Conservation (phyloP, 2,329 filamentous ascomycete species). For the Xylaria sp. region DNA sequence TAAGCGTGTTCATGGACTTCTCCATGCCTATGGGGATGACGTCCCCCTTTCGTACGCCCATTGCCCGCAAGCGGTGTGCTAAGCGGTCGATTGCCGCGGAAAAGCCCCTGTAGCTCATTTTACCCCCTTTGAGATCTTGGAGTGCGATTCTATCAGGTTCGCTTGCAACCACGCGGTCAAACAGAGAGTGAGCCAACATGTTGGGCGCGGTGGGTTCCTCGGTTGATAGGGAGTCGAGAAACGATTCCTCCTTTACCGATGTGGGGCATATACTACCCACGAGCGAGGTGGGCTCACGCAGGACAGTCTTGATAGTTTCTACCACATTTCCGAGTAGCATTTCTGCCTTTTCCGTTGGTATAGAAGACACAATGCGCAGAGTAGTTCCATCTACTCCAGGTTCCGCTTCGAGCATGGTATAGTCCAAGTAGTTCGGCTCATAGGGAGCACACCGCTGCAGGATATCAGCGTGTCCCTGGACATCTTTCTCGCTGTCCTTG, state of each 20-base stretch:
- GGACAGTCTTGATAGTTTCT: slow-evolving; percentile 6
- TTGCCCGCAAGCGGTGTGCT: neutral
- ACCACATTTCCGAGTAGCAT: slow-evolving; percentile 7
- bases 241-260: slow-evolving; percentile 4
- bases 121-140: neutral
- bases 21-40: slow-evolving; percentile 28
- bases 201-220: neutral
- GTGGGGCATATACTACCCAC: neutral
- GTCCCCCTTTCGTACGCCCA: slow-evolving; percentile 10
- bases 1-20: slow-evolving; percentile 24
- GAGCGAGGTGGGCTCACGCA: neutral
- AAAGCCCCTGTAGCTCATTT: neutral
- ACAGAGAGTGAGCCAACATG: slow-evolving; percentile 5
- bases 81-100: no score
- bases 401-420: slow-evolving; percentile 14
- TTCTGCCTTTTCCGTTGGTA: neutral
- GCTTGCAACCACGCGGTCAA: slow-evolving; percentile 5
- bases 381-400: neutral
- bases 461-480: neutral
- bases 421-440: slow-evolving; percentile 9
- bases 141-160: slow-evolving; percentile 2
- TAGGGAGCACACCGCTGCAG: neutral
- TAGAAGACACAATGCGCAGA: slow-evolving; percentile 1
- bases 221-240: slow-evolving; percentile 4
- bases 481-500: slow-evolving; percentile 1